phyloP scores from a whole-genome alignment of 148 eudicot species.

The Chenopodium berlandieri region DNA sequence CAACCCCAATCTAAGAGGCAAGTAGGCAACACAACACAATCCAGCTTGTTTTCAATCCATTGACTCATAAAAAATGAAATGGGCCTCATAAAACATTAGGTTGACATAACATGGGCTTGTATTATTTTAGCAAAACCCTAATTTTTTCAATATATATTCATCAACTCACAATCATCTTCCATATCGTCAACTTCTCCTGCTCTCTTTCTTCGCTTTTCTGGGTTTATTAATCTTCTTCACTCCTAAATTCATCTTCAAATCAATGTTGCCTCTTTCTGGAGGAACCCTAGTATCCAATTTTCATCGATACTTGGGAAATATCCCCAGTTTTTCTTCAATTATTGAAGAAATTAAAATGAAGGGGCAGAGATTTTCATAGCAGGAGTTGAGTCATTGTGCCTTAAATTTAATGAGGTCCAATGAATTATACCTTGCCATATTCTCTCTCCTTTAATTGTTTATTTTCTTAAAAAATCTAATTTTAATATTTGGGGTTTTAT shows the following conservation, averaged over 20 bases:
- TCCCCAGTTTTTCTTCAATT: conserved; percentile 20
- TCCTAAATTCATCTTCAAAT: background rate
- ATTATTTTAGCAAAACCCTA: background rate
- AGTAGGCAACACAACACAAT: too few species aligned
- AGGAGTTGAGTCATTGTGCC: conserved; percentile 40
- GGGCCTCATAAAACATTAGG: too few species aligned
- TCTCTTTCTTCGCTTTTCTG: background rate
- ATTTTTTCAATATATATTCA: background rate
- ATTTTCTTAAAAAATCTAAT: background rate
- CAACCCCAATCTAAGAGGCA: too few species aligned
- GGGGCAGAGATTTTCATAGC: conserved; percentile 29
- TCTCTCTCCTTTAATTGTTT: background rate
- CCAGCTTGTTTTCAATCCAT: too few species aligned
- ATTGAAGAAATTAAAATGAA: background rate
- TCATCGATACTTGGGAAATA: background rate
- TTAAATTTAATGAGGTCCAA: conserved; percentile 16
- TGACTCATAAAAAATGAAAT: too few species aligned
- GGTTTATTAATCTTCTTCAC: too few species aligned
- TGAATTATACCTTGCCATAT: conserved; percentile 38
- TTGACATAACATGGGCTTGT: too few species aligned
- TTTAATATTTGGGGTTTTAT: background rate
- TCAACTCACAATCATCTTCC: background rate
- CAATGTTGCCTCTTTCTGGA: conserved; percentile 29
- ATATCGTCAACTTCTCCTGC: background rate
- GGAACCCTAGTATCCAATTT: conserved; percentile 19